Evolutionary conservation across 2,329 filamentous ascomycete species (phyloP).

Genomic region (Curvularia eragrostidis): DNA sequence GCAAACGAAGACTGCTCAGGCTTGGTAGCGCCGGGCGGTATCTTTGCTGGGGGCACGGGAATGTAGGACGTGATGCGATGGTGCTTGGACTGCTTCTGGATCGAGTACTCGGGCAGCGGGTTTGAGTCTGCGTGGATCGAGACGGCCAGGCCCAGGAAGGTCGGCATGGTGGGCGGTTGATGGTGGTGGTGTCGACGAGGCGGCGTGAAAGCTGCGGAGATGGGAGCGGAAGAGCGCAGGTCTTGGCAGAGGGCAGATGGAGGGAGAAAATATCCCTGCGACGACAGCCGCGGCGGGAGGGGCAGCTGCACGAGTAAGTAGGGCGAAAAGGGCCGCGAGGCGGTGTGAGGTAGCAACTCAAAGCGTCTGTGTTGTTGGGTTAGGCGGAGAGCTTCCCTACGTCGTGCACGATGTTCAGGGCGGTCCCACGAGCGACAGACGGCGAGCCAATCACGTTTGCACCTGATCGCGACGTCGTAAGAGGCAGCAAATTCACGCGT

Average conservation of each 20-base stretch:
- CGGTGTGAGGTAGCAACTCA: constrained; percentile 24
- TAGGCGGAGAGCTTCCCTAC: constrained; percentile 22
- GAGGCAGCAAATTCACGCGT: constrained; percentile 1
- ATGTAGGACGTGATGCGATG: constrained; percentile 97
- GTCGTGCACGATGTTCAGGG: constrained; percentile 14
- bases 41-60: constrained; percentile 85
- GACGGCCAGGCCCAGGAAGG: constrained; percentile 98
- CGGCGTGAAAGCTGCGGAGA: constrained; percentile 18
- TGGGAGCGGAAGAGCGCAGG: constrained; percentile 21
- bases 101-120: constrained; percentile 88
- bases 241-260: constrained; percentile 26
- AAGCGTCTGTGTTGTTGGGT: constrained; percentile 21
- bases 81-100: constrained; percentile 90
- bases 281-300: constrained; percentile 15
- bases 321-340: constrained; percentile 17
- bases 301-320: constrained; percentile 21
- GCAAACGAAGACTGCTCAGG: constrained; percentile 95
- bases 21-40: constrained; percentile 71
- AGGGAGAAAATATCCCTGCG: constrained; percentile 17
- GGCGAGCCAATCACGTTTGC: constrained; percentile 18
- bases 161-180: constrained; percentile 66
- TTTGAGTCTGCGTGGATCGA: constrained; percentile 86
- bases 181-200: background rate
- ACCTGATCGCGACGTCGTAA: constrained; percentile 9
- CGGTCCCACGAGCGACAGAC: constrained; percentile 9